These are phyloP conservation scores for Stephanodiscus minutulus DNA, from an alignment of 108 stramenopile species.

Conservation along the genomic window DNA sequence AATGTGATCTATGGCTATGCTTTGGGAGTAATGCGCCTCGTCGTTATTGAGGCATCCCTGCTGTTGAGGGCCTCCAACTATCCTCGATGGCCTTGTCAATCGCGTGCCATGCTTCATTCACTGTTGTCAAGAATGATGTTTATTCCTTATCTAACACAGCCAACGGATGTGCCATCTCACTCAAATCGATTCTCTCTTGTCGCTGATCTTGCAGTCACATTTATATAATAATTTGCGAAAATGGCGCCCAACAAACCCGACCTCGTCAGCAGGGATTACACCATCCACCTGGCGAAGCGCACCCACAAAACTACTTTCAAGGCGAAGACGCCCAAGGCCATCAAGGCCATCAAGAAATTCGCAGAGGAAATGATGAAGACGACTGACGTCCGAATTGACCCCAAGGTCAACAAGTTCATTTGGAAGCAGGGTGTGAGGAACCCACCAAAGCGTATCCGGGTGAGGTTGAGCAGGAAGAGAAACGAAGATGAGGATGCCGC, in stretches of 20 bases:
- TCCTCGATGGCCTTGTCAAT: no score
- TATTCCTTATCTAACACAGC: not conserved
- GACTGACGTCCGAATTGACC: conserved; percentile 88
- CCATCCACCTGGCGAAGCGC: conserved; percentile 98
- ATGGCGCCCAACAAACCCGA: conserved; percentile 79
- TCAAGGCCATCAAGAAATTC: conserved; percentile 96
- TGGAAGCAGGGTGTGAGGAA: conserved; percentile 96
- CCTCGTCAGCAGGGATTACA: conserved; percentile 93
- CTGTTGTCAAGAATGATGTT: not conserved
- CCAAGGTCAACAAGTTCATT: conserved; percentile 89
- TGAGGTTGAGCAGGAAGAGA: conserved; percentile 94
- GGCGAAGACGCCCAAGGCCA: conserved; percentile 96
- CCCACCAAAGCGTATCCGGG: conserved; percentile 96
- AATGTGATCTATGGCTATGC: no score
- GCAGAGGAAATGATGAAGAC: conserved; percentile 96
- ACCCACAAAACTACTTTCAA: conserved; percentile 94
- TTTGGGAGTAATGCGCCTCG: no score
- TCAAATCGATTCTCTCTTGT: not conserved
- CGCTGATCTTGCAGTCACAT: conserved; percentile 1
- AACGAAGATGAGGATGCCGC: conserved; percentile 99
- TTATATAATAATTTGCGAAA: conserved; percentile 20
- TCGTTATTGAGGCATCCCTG: no score
- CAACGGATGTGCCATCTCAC: not conserved
- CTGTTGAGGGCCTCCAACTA: not conserved
- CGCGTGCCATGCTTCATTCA: not conserved